Conservation (phyloP, 2,329 filamentous ascomycete genomes). For the Beauveria sp. region DNA sequence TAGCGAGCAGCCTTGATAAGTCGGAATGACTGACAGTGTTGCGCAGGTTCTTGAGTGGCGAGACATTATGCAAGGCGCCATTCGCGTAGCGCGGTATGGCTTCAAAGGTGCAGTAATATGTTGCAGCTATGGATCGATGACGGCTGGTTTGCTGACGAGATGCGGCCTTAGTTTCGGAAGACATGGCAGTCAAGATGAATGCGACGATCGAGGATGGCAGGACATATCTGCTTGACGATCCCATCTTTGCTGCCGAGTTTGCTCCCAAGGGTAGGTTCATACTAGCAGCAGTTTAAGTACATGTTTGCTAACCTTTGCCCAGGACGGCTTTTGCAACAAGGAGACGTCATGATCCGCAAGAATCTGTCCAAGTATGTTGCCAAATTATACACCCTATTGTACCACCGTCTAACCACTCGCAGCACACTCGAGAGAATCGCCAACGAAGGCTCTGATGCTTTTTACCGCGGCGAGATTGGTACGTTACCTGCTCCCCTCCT, state of each 20-base stretch:
- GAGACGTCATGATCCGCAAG: conserved; percentile 72
- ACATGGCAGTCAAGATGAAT: conserved; percentile 68
- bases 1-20: too few species aligned
- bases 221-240: conserved; percentile 67
- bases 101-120: conserved; percentile 42
- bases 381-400: not conserved
- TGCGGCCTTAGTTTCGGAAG: conserved; percentile 51
- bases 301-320: not conserved
- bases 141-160: too few species aligned
- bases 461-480: conserved; percentile 64
- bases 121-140: not conserved
- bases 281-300: not conserved
- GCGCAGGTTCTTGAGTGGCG: conserved; percentile 55
- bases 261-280: conserved; percentile 57
- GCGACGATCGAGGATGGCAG: conserved; percentile 19
- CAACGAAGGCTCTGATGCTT: conserved; percentile 60
- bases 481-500: conserved; percentile 1
- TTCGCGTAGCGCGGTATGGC: conserved; percentile 64
- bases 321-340: conserved; percentile 59
- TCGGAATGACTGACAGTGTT: not conserved
- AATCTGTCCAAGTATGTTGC: conserved; percentile 56
- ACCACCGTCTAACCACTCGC: conserved; percentile 1
- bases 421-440: conserved; percentile 70
- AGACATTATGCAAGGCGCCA: conserved; percentile 64
- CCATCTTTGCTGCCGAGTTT: conserved; percentile 81